These are phyloP conservation scores for Russula sp. DNA, from an alignment of 768 basidiomycete genomes.

Conservation along the genomic window DNA sequence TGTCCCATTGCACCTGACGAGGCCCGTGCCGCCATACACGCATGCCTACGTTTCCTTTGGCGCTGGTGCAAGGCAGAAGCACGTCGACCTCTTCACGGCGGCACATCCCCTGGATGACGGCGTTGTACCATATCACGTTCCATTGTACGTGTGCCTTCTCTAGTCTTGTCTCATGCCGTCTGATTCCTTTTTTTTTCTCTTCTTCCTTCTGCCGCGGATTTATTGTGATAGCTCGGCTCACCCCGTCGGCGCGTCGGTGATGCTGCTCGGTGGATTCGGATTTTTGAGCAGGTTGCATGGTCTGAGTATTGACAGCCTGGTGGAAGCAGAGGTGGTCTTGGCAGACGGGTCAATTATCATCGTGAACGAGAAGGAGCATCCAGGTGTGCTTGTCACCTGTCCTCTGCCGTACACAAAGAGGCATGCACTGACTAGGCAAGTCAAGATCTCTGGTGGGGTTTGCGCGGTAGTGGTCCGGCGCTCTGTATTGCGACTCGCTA, in stretches of 20 bases:
- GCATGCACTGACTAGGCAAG: constrained; percentile 3
- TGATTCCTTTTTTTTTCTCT: neutral
- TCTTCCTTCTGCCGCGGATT: neutral
- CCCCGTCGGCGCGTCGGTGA: constrained; percentile 70
- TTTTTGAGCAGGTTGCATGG: constrained; percentile 79
- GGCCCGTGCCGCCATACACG: constrained; percentile 49
- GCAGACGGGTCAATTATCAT: constrained; percentile 84
- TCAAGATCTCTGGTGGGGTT: constrained; percentile 81
- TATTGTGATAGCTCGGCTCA: constrained; percentile 57
- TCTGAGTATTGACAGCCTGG: constrained; percentile 81
- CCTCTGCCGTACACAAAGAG: neutral
- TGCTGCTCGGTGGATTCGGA: constrained; percentile 86
- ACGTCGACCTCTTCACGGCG: constrained; percentile 72
- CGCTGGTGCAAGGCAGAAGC: constrained; percentile 77
- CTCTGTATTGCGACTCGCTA: constrained; percentile 87
- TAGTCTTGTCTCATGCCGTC: neutral
- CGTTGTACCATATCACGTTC: constrained; percentile 71
- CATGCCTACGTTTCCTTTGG: constrained; percentile 83
- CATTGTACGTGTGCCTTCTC: constrained; percentile 25
- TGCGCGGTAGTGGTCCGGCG: constrained; percentile 76
- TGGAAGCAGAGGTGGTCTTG: constrained; percentile 88
- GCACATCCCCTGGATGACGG: constrained; percentile 57
- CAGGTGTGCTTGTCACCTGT: constrained; percentile 38
- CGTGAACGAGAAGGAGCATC: constrained; percentile 62
- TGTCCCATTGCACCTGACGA: constrained; percentile 32